phyloP scores from a whole-genome alignment of 371 early-diverging fungal genomes.

The Basidiobolus heterosporus region DNA sequence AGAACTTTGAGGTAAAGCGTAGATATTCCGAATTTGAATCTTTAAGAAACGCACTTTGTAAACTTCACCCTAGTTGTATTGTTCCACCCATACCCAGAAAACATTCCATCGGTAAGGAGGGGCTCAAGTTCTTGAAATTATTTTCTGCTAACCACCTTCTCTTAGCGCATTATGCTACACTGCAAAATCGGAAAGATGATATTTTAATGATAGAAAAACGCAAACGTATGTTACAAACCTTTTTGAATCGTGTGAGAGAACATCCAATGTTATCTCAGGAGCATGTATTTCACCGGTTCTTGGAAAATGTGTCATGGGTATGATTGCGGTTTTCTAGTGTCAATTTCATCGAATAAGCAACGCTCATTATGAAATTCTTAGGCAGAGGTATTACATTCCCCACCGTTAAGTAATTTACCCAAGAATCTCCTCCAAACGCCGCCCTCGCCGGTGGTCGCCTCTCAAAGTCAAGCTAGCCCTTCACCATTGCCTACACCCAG shows the following conservation, averaged over 20 bases:
- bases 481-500: slow-evolving; percentile 33
- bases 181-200: slow-evolving; percentile 73
- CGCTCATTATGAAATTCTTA: slow-evolving; percentile 15
- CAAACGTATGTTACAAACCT: slow-evolving; percentile 75
- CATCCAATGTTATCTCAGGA: slow-evolving; percentile 72
- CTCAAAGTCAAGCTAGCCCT: slow-evolving; percentile 7
- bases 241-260: slow-evolving; percentile 59
- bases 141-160: not conserved
- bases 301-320: too few species aligned
- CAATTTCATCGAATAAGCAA: not conserved
- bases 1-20: slow-evolving; percentile 43
- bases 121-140: not conserved
- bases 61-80: slow-evolving; percentile 62
- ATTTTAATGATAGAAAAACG: slow-evolving; percentile 64
- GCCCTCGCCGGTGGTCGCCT: slow-evolving; percentile 2
- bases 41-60: slow-evolving; percentile 47
- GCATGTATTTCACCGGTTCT: slow-evolving; percentile 75
- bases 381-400: slow-evolving; percentile 52
- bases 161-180: slow-evolving; percentile 66
- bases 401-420: slow-evolving; percentile 38
- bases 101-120: slow-evolving; percentile 54
- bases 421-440: slow-evolving; percentile 23
- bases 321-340: not conserved
- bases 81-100: slow-evolving; percentile 93
- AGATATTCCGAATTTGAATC: slow-evolving; percentile 93